Base-by-base conservation (phyloP, 352 stramenopile species). In the Phytophthora foliorum region DNA sequence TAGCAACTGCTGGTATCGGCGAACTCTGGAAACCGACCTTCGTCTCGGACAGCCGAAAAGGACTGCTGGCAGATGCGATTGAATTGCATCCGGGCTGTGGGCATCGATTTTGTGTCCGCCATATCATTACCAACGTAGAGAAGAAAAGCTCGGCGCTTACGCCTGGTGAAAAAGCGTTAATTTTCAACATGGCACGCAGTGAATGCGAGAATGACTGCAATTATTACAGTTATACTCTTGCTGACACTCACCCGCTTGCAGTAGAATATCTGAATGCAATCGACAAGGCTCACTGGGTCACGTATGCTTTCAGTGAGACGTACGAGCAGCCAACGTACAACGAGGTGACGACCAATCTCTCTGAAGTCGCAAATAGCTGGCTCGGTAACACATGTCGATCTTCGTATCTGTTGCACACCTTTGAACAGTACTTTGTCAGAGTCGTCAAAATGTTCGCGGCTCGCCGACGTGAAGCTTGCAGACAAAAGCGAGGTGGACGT, bases 191-290 rank as follows among this genome's bases (percentile, higher is more conserved):
- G 49, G 49, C 29, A 6, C 49, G 14, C 9, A 56, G 49, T 56
- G 49, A 56, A 31, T 56, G 31, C 13, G 49, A 56, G 29, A 44
- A 42, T 16, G 49, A 56, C n/a, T 44, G 29, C 49, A 44, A 41
- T 10, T 56, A 27, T 27, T 56, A 44, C 49, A 42, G 27, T 6
- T 56, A 27, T 5, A 56, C 27, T 3, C 6, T 44, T 6, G 29
- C 29, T 7, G 29, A 56, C 29, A 56, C 49, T 14, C 49, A 29
- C 3, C 1, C 49, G 6, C 6, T 31, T 19, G 29, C 27, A 17
- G 49, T 13, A 10, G 49, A 41, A 21, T 56, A 56, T 29, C 29
- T 56, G 17, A 29, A 44, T 21, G n/a, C 7, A 7, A 44, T 44
- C 6, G 11, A 29, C 29, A 56, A 56, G n/a, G 34, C 8, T 1